Base-by-base conservation (phyloP, 1,284 basidiomycete species). In the Microbotryum silenes-acaulis region DNA sequence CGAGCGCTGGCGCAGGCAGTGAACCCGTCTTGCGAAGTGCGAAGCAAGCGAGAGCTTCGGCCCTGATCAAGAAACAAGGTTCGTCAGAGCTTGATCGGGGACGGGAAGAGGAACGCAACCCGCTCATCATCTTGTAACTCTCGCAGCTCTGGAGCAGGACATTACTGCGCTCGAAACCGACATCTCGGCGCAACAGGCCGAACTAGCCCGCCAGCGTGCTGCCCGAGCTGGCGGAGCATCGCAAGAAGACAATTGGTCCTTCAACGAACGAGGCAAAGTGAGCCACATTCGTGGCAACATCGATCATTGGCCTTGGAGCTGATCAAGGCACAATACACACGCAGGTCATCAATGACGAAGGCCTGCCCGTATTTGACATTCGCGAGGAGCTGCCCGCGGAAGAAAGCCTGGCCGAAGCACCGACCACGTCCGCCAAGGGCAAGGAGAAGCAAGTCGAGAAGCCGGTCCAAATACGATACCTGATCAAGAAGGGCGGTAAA, bases 331-430 rank as follows among this genome's bases (percentile, higher is more conserved):
- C 49, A 5, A 18, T 23, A 2, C 21, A 14, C 47, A 2, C 45
- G n/a, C 56, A 68, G 67, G 59, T 69, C 47, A 58, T 69, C 55
- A 69, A 69, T 44, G 67, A 69, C 42, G 67, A 69, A 33, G 65
- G 65, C 1, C 55, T 69, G 2, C 67, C 65, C 5, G 63, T 69
- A 54, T 69, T 69, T 29, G 67, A 69, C 55, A 69, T 69, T 27
- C 61, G 51, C 18, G 67, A 69, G 25, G 67, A 69, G 29, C 51
- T 67, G 6, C 65, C 64, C 2, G 8, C 56, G 10, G 62, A 16
- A 42, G 37, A 16, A 42, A 60, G 31, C 33, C 56, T 2, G 44
- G 54, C 51, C 10, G 10, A 52, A 16, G 20, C 53, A 5, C 12
- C 29, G 2, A 37, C 20, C 16, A 1, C 21, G 1, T 23, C 56